Evolutionary conservation across 345 rosid genomes (phyloP).

Genomic region (Lumnitzera racemosa): DNA sequence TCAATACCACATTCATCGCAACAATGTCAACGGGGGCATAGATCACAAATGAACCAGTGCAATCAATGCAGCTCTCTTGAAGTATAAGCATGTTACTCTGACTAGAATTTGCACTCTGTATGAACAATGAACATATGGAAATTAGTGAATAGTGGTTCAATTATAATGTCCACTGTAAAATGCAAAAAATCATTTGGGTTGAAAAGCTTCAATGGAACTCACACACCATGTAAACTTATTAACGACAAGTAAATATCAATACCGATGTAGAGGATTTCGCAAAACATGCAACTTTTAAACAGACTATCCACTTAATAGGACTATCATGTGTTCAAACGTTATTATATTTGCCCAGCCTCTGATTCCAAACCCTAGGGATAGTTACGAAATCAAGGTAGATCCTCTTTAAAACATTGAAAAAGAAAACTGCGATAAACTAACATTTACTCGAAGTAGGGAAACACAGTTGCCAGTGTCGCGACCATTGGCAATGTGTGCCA

Average conservation of each 20-base stretch:
- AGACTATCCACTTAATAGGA: too few species aligned
- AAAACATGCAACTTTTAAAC: too few species aligned
- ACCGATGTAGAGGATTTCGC: too few species aligned
- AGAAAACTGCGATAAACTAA: constrained; percentile 13
- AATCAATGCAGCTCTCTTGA: constrained; percentile 48
- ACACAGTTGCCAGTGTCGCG: constrained; percentile 77
- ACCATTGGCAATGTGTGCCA: constrained; percentile 82
- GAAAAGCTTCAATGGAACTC: too few species aligned
- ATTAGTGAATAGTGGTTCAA: too few species aligned
- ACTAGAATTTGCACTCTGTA: constrained; percentile 44
- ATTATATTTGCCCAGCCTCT: background rate
- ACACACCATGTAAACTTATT: too few species aligned
- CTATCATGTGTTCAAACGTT: too few species aligned
- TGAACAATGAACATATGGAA: background rate
- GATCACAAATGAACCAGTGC: constrained; percentile 35
- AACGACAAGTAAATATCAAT: background rate
- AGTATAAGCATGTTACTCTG: constrained; percentile 50
- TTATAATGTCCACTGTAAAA: too few species aligned
- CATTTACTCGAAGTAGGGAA: constrained; percentile 64
- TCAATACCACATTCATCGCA: constrained; percentile 43
- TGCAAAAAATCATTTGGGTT: too few species aligned
- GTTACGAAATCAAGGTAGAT: too few species aligned
- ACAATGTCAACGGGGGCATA: constrained; percentile 41
- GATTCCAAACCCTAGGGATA: background rate
- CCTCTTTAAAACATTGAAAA: too few species aligned